These are phyloP conservation scores for Aureobasidium sp. DNA, from an alignment of 2,329 filamentous ascomycete genomes.

Conservation along the genomic window DNA sequence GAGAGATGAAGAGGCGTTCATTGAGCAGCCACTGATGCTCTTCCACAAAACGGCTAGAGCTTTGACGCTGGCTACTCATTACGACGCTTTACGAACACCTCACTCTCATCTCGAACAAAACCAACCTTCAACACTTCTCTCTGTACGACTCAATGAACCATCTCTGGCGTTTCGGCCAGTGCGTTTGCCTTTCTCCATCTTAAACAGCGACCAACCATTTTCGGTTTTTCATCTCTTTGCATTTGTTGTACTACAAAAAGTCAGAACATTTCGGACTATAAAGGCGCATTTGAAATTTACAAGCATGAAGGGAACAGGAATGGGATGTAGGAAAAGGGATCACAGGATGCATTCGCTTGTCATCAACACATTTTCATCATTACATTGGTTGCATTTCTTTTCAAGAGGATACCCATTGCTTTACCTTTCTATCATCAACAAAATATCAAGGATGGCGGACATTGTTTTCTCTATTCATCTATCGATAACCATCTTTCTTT, in stretches of 20 bases:
- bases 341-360: slow-evolving; percentile 15
- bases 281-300: slow-evolving; percentile 6
- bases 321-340: slow-evolving; percentile 4
- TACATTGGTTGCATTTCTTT: slow-evolving; percentile 9
- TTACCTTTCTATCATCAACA: background rate
- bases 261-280: slow-evolving; percentile 6
- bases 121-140: background rate
- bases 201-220: slow-evolving; percentile 7
- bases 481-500: background rate
- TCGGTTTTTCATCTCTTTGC: background rate
- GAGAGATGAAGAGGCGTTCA: slow-evolving; percentile 46
- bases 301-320: background rate
- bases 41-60: slow-evolving; percentile 13
- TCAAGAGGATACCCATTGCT: slow-evolving; percentile 15
- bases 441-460: background rate
- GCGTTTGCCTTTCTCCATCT: background rate
- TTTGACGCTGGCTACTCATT: background rate
- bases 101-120: slow-evolving; percentile 7
- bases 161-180: background rate
- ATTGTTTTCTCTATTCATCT: background rate
- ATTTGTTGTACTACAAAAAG: slow-evolving; percentile 14
- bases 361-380: slow-evolving; percentile 8
- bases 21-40: slow-evolving; percentile 17
- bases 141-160: slow-evolving; percentile 12
- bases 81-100: slow-evolving; percentile 7